These are phyloP conservation scores for Ustilago curta DNA, from an alignment of 1,284 basidiomycete genomes.

Conservation along the genomic window DNA sequence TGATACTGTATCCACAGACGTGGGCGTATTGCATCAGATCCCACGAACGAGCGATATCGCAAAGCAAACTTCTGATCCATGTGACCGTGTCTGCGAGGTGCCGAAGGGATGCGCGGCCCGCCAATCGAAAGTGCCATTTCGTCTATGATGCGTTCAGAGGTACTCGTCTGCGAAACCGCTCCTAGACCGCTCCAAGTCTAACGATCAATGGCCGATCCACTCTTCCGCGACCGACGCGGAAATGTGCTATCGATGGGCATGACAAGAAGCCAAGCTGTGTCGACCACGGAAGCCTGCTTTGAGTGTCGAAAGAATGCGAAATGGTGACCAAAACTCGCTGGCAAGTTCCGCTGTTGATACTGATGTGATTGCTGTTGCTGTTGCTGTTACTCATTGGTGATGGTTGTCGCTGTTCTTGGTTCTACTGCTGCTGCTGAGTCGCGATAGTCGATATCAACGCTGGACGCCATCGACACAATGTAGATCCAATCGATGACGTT, in stretches of 20 bases:
- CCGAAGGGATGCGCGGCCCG: not conserved
- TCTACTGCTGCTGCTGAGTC: slow-evolving; percentile 3
- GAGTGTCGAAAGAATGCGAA: no score
- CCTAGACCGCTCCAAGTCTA: not conserved
- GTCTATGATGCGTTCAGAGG: not conserved
- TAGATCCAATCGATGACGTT: not conserved
- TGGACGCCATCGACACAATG: not conserved
- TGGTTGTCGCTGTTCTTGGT: not conserved
- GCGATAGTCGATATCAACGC: not conserved
- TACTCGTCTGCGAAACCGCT: not conserved
- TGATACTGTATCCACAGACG: not conserved
- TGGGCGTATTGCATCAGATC: not conserved
- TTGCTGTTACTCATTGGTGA: slow-evolving; percentile 1
- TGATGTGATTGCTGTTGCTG: slow-evolving; percentile 2
- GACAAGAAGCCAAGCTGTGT: no score
- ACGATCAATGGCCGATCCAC: not conserved
- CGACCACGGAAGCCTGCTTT: no score
- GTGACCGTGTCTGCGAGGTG: not conserved
- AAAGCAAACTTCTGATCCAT: not conserved
- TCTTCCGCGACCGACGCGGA: not conserved
- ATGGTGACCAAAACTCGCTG: no score
- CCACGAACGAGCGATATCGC: not conserved
- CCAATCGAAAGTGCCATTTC: not conserved
- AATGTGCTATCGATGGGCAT: not conserved
- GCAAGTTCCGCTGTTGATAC: no score